Evolutionary conservation across 495 filamentous ascomycete genomes (phyloP).

Genomic region (Penicillium desertorum): DNA sequence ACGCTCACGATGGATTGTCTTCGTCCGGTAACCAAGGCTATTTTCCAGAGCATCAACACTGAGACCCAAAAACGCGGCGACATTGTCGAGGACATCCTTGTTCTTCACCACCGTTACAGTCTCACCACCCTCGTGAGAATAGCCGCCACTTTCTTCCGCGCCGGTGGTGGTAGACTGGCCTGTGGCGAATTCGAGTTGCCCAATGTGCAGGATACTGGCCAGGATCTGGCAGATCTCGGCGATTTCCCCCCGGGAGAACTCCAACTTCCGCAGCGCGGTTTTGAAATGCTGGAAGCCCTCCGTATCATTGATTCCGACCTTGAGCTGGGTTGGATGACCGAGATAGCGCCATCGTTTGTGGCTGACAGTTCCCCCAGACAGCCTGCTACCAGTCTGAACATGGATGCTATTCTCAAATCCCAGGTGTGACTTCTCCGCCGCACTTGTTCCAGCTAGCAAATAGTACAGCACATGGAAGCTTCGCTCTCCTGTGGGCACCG

Average conservation of each 20-base stretch:
- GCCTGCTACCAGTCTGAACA: slow-evolving; percentile 45
- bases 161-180: slow-evolving; percentile 72
- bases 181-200: slow-evolving; percentile 87
- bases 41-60: slow-evolving; percentile 75
- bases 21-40: slow-evolving; percentile 90
- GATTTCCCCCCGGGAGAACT: slow-evolving; percentile 90
- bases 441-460: slow-evolving; percentile 85
- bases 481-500: slow-evolving; percentile 90
- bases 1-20: slow-evolving; percentile 89
- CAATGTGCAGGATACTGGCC: slow-evolving; percentile 89
- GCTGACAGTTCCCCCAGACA: slow-evolving; percentile 51
- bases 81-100: slow-evolving; percentile 79
- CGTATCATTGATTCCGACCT: slow-evolving; percentile 91
- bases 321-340: slow-evolving; percentile 93
- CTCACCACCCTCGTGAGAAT: slow-evolving; percentile 91
- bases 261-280: slow-evolving; percentile 87
- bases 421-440: slow-evolving; percentile 84
- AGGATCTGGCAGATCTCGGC: slow-evolving; percentile 95
- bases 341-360: slow-evolving; percentile 92
- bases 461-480: slow-evolving; percentile 98
- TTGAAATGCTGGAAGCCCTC: slow-evolving; percentile 98
- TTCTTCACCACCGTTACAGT: slow-evolving; percentile 84
- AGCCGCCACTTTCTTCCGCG: slow-evolving; percentile 91
- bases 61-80: slow-evolving; percentile 91
- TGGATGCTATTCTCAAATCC: slow-evolving; percentile 66